Base-by-base conservation (phyloP, 805 yeast species). In the Kregervanrija delftensis region DNA sequence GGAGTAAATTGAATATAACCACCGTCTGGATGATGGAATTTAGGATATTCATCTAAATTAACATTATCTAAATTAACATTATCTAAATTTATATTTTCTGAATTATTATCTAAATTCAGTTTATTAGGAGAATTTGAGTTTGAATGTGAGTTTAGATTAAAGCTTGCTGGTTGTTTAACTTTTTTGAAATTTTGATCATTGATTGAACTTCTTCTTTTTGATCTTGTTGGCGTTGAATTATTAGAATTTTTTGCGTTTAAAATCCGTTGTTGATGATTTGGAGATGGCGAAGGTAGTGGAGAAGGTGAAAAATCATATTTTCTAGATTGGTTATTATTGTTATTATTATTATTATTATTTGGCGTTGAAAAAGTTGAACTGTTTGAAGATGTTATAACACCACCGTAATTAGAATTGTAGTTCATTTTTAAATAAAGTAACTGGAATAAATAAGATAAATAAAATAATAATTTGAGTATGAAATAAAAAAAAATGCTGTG, bases 1-100 rank as follows among this genome's bases (percentile, higher is more conserved):
- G 84, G 83, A 1, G 83, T 77, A 45, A 78, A 73, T 56, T 77
- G 79, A 39, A 78, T 73, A 30, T 67, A 67, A 0, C 84, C 84
- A 9, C 84, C 84, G 11, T 77, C 77, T 2, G 84, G 84, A 50
- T 77, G 83, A 42, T 68, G 68, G 51, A 74, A 78, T 45, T 71
- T 65, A 11, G 84, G 80, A 71, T 76, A 77, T 45, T 76, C 80
- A 35, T 67, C 62, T 13, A 63, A 41, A 41, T 62, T 53, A 15
- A 60, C 55, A 32, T 57, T 57, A n/a, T 61, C 60, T 28, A 61
- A 34, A 11, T 40, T 13, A 13, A 42, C 17, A 28, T 50, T 59
- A 33, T 53, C 58, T 8, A 45, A 46, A 48, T 57, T 61, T 39
- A 62, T 61, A 30, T 47, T 46, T 8, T 47, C 38, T 35, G 57